phyloP scores from a whole-genome alignment of 2,329 filamentous ascomycete genomes.

The Aspergillus alliaceus region DNA sequence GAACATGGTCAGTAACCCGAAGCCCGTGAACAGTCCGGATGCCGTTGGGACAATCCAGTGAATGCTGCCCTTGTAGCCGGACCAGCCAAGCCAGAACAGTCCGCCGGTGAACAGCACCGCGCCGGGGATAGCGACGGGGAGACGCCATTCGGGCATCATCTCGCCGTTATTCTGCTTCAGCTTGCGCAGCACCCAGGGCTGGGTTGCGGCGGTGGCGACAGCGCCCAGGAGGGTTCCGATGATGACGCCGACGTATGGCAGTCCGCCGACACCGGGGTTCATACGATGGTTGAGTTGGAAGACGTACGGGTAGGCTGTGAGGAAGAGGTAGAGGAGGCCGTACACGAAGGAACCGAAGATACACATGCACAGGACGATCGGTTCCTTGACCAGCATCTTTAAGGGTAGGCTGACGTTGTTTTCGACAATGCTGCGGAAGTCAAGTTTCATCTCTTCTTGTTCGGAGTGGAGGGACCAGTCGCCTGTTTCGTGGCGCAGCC shows the following conservation, averaged over 20 bases:
- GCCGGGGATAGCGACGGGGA: conserved; percentile 50
- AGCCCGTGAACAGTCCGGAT: conserved; percentile 46
- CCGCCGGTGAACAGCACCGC: conserved; percentile 45
- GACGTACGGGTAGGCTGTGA: conserved; percentile 49
- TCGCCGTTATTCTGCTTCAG: conserved; percentile 32
- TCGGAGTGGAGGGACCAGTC: conserved; percentile 31
- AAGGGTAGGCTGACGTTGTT: neutral
- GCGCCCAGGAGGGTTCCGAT: conserved; percentile 44
- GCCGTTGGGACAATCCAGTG: conserved; percentile 45
- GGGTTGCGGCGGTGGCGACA: conserved; percentile 41
- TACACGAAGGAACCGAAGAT: conserved; percentile 35
- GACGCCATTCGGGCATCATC: conserved; percentile 42
- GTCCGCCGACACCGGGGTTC: conserved; percentile 40
- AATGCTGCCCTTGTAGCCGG: conserved; percentile 31
- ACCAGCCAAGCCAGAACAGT: conserved; percentile 47
- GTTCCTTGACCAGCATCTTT: conserved; percentile 43
- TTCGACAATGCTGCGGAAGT: neutral
- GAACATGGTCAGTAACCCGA: conserved; percentile 50
- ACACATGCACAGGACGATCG: conserved; percentile 33
- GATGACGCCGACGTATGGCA: conserved; percentile 48
- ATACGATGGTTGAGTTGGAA: conserved; percentile 42
- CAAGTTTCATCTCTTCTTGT: neutral
- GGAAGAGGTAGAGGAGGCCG: conserved; percentile 45
- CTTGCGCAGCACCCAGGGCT: conserved; percentile 40
- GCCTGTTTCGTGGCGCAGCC: conserved; percentile 50